These are phyloP conservation scores for Gaeumannomyces tritici DNA, from an alignment of 2,329 filamentous ascomycete species.

Conservation along the genomic window DNA sequence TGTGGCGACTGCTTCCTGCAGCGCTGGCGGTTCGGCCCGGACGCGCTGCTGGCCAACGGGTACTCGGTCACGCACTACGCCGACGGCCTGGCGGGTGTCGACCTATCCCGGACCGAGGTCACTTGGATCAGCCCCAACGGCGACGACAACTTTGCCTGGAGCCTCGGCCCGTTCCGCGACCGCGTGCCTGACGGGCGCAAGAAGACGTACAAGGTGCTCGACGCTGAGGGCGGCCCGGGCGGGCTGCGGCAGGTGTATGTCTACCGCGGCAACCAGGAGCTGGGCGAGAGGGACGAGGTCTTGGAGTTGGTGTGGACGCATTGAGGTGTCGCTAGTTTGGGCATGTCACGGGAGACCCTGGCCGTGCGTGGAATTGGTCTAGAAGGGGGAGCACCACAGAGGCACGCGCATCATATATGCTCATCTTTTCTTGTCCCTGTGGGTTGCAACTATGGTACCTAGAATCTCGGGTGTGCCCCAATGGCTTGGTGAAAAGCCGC, in stretches of 20 bases:
- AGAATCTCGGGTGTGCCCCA: too few relatives aligned
- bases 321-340: slow-evolving; percentile 2
- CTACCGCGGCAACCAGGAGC: slow-evolving; percentile 26
- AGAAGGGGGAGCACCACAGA: background rate
- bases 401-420: background rate
- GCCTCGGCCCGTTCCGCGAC: slow-evolving; percentile 39
- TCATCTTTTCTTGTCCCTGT: background rate
- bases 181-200: slow-evolving; percentile 29
- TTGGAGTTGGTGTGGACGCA: slow-evolving; percentile 36
- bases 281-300: slow-evolving; percentile 35
- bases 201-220: slow-evolving; percentile 38
- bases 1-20: slow-evolving; percentile 52
- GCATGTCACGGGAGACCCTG: too few relatives aligned
- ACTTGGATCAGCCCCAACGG: slow-evolving; percentile 38
- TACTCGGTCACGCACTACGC: slow-evolving; percentile 46
- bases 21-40: slow-evolving; percentile 37
- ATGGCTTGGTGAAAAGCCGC: too few relatives aligned
- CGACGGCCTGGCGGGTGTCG: slow-evolving; percentile 24
- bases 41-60: slow-evolving; percentile 47
- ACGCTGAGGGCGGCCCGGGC: slow-evolving; percentile 28
- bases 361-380: too few relatives aligned
- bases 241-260: slow-evolving; percentile 47
- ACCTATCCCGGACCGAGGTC: slow-evolving; percentile 38
- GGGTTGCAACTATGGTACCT: too few relatives aligned
- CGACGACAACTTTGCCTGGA: slow-evolving; percentile 39